These are phyloP conservation scores for Coelastrella sp. DNA, from an alignment of 139 green algal genomes.

Conservation along the genomic window DNA sequence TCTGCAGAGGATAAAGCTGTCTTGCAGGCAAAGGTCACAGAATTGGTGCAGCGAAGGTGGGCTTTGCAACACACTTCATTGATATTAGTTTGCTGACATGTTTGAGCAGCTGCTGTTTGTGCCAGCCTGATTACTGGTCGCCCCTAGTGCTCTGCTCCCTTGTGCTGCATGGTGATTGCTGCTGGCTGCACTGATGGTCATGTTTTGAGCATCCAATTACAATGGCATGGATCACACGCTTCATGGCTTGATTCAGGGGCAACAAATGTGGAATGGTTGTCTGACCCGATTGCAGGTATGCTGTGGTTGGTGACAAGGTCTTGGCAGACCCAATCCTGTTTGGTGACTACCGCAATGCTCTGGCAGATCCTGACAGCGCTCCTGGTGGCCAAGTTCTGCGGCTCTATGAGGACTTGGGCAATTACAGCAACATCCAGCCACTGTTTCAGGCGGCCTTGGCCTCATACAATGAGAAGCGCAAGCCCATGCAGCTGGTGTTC, in stretches of 20 bases:
- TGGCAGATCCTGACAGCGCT: conserved; percentile 26
- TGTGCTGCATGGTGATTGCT: background rate
- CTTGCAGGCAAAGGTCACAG: conserved; percentile 74
- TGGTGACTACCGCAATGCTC: conserved; percentile 73
- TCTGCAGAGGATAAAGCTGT: conserved; percentile 89
- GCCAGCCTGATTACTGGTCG: background rate
- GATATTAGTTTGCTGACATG: background rate
- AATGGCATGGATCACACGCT: too few relatives aligned
- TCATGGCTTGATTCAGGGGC: background rate
- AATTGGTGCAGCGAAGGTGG: conserved; percentile 60
- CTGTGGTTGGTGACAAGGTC: conserved; percentile 60
- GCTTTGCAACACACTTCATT: background rate
- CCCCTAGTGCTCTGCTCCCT: background rate
- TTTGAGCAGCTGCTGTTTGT: background rate
- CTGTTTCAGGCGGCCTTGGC: conserved; percentile 78
- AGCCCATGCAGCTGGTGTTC: conserved; percentile 80
- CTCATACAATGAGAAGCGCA: conserved; percentile 83
- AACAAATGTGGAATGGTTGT: background rate
- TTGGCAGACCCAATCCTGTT: conserved; percentile 84
- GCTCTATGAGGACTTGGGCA: conserved; percentile 77
- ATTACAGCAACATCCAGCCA: conserved; percentile 39
- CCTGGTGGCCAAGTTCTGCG: conserved; percentile 8
- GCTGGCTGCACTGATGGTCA: background rate
- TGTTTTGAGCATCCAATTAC: too few relatives aligned
- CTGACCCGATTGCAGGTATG: conserved; percentile 33